Evolutionary conservation across 805 yeast genomes (phyloP).

Genomic region (Ogataea zsoltii): DNA sequence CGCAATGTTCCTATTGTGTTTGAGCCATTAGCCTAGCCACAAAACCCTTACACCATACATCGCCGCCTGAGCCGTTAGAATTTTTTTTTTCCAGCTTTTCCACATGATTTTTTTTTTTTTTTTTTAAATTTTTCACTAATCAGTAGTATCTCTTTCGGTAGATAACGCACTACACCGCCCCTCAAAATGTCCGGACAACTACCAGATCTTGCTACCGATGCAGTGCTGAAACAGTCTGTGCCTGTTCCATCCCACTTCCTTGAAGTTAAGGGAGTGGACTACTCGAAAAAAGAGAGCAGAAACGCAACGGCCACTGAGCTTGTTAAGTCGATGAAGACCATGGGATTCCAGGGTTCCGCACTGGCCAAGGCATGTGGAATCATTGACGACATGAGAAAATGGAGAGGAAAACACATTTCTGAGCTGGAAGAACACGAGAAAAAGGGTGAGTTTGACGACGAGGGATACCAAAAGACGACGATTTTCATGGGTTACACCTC

Average conservation of each 20-base stretch:
- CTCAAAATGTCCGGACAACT: slow-evolving; percentile 33
- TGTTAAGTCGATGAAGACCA: slow-evolving; percentile 78
- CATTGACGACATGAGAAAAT: slow-evolving; percentile 85
- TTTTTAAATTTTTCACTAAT: background rate
- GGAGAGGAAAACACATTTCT: slow-evolving; percentile 84
- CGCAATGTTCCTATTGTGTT: slow-evolving; percentile 26
- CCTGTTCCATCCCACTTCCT: slow-evolving; percentile 82
- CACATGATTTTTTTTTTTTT: background rate
- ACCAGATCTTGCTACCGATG: slow-evolving; percentile 84
- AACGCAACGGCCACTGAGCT: slow-evolving; percentile 80
- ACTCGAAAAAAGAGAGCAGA: slow-evolving; percentile 71
- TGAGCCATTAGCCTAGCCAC: background rate
- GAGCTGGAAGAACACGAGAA: slow-evolving; percentile 67
- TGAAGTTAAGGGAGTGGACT: slow-evolving; percentile 86
- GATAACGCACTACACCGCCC: slow-evolving; percentile 1
- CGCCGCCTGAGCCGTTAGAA: background rate
- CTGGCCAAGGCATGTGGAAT: slow-evolving; percentile 89
- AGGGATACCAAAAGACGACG: slow-evolving; percentile 81
- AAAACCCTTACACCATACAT: background rate
- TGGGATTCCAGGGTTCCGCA: slow-evolving; percentile 97
- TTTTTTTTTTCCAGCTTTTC: slow-evolving; percentile 4
- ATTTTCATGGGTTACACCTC: slow-evolving; percentile 96
- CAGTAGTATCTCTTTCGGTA: background rate
- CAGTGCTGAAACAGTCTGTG: slow-evolving; percentile 82
- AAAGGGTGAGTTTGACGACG: slow-evolving; percentile 75